A percentile compares a stretch with the other conserved stretches of the same genome.
Conservation (phyloP, 768 basidiomycete species). For the Podaxis sp. region DNA sequence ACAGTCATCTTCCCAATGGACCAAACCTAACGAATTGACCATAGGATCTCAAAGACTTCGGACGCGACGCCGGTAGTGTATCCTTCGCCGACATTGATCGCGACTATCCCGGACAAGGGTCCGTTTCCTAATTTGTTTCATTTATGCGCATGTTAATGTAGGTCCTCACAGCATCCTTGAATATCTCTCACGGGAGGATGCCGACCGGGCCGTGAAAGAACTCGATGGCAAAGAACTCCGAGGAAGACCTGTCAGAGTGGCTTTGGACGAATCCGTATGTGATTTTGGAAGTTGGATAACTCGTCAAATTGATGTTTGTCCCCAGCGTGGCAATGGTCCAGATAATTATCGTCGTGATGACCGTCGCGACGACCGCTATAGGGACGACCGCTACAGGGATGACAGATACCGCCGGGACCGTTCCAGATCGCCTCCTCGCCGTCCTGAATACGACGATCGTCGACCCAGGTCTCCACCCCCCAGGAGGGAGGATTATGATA, state of each 20-base stretch:
- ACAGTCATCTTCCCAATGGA: slow-evolving; percentile 23
- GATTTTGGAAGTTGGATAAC: slow-evolving; percentile 3
- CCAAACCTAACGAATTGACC: slow-evolving; percentile 41
- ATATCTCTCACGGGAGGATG: slow-evolving; percentile 85
- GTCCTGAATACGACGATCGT: slow-evolving; percentile 71
- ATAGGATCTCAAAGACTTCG: slow-evolving; percentile 98
- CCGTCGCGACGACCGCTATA: slow-evolving; percentile 59
- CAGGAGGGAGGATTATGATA: slow-evolving; percentile 79
- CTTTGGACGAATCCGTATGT: slow-evolving; percentile 59
- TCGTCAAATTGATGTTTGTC: slow-evolving; percentile 9
- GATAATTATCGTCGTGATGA: slow-evolving; percentile 80
- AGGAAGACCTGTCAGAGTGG: slow-evolving; percentile 75
- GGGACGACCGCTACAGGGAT: slow-evolving; percentile 58
- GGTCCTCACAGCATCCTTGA: slow-evolving; percentile 70
- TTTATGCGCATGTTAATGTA: slow-evolving; percentile 1
- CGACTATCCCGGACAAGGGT: slow-evolving; percentile 86
- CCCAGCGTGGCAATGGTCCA: slow-evolving; percentile 54
- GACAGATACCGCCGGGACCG: slow-evolving; percentile 74
- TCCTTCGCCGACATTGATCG: slow-evolving; percentile 96
- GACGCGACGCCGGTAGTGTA: slow-evolving; percentile 89
- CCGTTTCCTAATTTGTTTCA: slow-evolving; percentile 23
- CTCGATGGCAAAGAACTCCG: slow-evolving; percentile 87
- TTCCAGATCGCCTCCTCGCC: slow-evolving; percentile 78
- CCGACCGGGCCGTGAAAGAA: slow-evolving; percentile 88
- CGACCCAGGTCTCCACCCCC: slow-evolving; percentile 80